A percentile compares a stretch with the other conserved stretches of the same genome.
These are phyloP conservation scores for Blastomyces silverae DNA, from an alignment of 2,329 filamentous ascomycete species.

Conservation along the genomic window DNA sequence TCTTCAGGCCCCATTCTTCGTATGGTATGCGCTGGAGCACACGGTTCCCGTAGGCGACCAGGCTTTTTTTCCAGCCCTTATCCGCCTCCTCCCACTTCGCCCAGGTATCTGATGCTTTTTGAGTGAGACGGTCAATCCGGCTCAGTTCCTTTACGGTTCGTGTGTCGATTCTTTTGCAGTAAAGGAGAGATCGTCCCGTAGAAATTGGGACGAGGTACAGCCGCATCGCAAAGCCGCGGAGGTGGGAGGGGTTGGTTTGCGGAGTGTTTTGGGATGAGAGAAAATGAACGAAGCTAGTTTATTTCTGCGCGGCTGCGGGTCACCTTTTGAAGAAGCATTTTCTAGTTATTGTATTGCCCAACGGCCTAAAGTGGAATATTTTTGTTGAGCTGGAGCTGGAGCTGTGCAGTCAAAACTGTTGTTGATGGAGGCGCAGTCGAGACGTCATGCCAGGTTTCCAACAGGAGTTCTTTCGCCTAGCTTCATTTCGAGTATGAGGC, in stretches of 20 bases:
- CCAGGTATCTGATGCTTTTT: slow-evolving; percentile 71
- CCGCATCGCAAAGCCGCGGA: slow-evolving; percentile 56
- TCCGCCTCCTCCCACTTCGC: slow-evolving; percentile 78
- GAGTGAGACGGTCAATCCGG: slow-evolving; percentile 62
- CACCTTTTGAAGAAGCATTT: slow-evolving; percentile 12
- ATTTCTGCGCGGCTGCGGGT: slow-evolving; percentile 2
- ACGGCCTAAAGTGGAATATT: neutral
- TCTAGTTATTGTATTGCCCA: slow-evolving; percentile 1
- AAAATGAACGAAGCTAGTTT: neutral
- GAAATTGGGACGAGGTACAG: slow-evolving; percentile 91
- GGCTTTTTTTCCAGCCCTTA: slow-evolving; percentile 76
- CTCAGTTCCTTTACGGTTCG: slow-evolving; percentile 50
- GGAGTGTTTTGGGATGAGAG: neutral
- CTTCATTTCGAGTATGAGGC: neutral
- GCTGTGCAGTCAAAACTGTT: neutral
- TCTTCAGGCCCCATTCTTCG: slow-evolving; percentile 97
- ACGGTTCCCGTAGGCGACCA: slow-evolving; percentile 80
- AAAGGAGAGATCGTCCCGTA: slow-evolving; percentile 81
- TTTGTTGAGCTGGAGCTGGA: neutral
- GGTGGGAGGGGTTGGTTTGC: neutral
- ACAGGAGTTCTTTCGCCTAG: neutral
- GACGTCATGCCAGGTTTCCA: slow-evolving; percentile 9
- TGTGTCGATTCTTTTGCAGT: slow-evolving; percentile 69
- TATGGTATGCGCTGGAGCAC: slow-evolving; percentile 82
- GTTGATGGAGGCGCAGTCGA: slow-evolving; percentile 8